These are phyloP conservation scores for Talaromyces sp. DNA, from an alignment of 2,329 filamentous ascomycete species.

Conservation along the genomic window DNA sequence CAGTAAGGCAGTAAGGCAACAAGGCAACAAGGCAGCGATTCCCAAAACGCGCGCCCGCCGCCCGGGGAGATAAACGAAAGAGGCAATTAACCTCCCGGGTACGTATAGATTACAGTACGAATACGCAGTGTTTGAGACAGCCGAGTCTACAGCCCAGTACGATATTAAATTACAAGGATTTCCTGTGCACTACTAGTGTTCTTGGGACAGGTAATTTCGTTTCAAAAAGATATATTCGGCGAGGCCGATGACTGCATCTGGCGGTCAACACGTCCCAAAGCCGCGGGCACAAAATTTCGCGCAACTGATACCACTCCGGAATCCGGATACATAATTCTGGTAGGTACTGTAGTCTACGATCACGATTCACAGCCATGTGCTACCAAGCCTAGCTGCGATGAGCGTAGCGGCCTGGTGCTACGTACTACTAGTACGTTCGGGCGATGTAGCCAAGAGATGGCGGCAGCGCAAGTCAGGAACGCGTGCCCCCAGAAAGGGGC, in stretches of 20 bases:
- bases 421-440: too few relatives aligned
- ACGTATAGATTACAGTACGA: not conserved
- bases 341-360: not conserved
- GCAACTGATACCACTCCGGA: not conserved
- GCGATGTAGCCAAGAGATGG: not conserved
- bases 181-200: too few relatives aligned
- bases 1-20: not conserved
- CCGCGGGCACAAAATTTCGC: not conserved
- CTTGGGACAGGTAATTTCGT: too few relatives aligned
- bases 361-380: not conserved
- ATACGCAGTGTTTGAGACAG: not conserved
- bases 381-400: not conserved
- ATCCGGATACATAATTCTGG: too few relatives aligned
- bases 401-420: not conserved
- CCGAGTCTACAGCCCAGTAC: not conserved
- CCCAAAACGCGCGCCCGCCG: not conserved
- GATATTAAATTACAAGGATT: not conserved
- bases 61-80: not conserved
- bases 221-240: not conserved
- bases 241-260: not conserved
- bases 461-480: constrained; percentile 13
- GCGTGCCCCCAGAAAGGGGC: constrained; percentile 5
- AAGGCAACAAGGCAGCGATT: not conserved
- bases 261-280: not conserved
- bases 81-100: not conserved